Evolutionary conservation across 140 eudicot species (phyloP), one percentile per base, ranked within the genome.

Genomic region (Stevia rebaudiana): DNA sequence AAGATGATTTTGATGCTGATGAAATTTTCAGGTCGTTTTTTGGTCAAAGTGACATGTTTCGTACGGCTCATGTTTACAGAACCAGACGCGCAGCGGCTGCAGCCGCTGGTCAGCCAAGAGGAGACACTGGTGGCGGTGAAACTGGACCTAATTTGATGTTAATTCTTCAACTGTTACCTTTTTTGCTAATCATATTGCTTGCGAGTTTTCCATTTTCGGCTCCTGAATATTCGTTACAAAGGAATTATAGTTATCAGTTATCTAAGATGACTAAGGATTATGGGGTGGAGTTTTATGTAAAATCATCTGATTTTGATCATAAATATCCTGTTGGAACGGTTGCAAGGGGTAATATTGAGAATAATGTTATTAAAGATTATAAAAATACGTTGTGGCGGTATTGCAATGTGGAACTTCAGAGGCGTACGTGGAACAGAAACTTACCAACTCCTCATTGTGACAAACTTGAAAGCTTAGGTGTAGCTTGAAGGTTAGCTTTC

Each of bases 391-490:
- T 92, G 58, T 83, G 96, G 19, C 92, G 96, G 7, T 88, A 88
- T 56, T 92, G 98, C 47, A 81, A 88, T 36, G 74, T 85, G 67
- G 98, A 92, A 70, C 80, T 81, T 22, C 98, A 92, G 84, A 82
- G 98, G 78, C 96, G 96, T 42, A 81, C 92, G 18, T 92, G 98
- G 98, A 92, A 78, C 69, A 83, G 98, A 72, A 84, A 81, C 70
- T 36, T 85, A 73, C 98, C 98, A 17, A 92, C 96, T 77, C 96
- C 98, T 73, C 96, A 88, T 50, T 92, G 98, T 83, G 98, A 92
- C 68, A 88, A 71, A 85, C 95, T 92, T 31, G 78, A 83, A 53
- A 81, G 74, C 50, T 83, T 92, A 57, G 85, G 84, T 64, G 40
- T 67, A 24, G 83, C 92, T 10, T 83, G 77, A 80, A 79, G 89